Evolutionary conservation across 2,329 filamentous ascomycete species (phyloP), one percentile per base, ranked within the genome.

Genomic region (Thelonectria rubi): DNA sequence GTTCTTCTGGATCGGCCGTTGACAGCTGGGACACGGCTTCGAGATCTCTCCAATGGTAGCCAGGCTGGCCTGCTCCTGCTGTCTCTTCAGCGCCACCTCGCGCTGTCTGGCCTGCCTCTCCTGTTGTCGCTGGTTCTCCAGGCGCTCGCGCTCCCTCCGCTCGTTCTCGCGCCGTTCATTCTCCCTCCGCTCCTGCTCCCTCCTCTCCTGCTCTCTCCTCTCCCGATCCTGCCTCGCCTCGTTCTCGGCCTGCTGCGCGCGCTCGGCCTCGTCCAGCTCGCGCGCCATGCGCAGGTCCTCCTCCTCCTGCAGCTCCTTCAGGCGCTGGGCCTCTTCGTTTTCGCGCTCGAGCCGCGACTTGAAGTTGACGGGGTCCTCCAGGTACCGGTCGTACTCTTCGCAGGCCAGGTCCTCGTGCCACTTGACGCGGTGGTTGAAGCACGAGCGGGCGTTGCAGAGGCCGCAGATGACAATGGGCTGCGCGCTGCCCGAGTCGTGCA

Each of bases 21-120:
- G 20, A 40, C 49, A 52, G 49, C 49, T 8, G 6, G 49, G 49
- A 24, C 49, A 52, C 18, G 49, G 49, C 34, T 52, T 52, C 11
- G 49, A 52, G 18, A 52, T 52, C 5, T 26, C 2, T 37, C 37
- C n/a, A 10, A 52, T 26, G 3, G 18, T 52, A 3, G 34, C 49
- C 21, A 42, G 26, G 14, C 49, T 42, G 14, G 49, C 34, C 24
- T 39, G 20, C 21, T 52, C 49, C n/a, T 51, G 17, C 18, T 51
- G 10, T 5, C 21, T 51, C 30, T 24, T 51, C 10, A 51, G 14
- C 6, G 30, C 30, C 17, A 14, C 32, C 10, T 18, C 48, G 12
- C 20, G 32, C 18, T 9, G 14, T 11, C 37, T 51, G 18, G 48
- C 17, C 14, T 51, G 17, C 5, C 37, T 37, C 9, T 50, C 30